phyloP scores from a whole-genome alignment of 495 filamentous ascomycete species.

The Penicillium herquei region DNA sequence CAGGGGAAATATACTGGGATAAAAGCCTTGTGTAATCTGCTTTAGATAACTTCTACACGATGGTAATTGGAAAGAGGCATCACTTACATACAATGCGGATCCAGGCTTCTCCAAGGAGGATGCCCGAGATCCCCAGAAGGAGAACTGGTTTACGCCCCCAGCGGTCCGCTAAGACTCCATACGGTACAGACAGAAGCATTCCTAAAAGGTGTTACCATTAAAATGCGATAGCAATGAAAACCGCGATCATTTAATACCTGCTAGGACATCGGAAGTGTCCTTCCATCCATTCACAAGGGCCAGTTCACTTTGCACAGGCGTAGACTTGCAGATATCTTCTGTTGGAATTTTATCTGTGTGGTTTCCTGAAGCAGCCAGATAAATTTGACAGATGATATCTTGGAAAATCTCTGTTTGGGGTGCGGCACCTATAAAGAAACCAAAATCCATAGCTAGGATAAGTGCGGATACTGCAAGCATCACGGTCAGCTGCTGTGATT shows the following conservation, averaged over 20 bases:
- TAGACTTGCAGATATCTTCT: slow-evolving; percentile 1
- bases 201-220: background rate
- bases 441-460: slow-evolving; percentile 21
- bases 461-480: background rate
- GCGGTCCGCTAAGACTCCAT: background rate
- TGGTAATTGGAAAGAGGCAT: background rate
- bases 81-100: background rate
- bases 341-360: background rate
- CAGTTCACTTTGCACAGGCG: background rate
- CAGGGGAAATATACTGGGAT: background rate
- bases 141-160: background rate
- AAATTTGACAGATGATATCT: slow-evolving; percentile 30
- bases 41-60: too few species aligned
- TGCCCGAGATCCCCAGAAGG: background rate
- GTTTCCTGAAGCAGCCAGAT: slow-evolving; percentile 15
- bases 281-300: slow-evolving; percentile 1
- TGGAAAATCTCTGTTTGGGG: slow-evolving; percentile 32
- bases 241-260: background rate
- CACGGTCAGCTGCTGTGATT: background rate
- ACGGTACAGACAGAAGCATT: background rate
- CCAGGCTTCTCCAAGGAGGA: background rate
- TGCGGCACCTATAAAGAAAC: slow-evolving; percentile 22
- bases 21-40: background rate
- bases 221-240: too few species aligned
- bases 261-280: background rate